Conservation (phyloP, 1,284 basidiomycete genomes). For the Takashimella koratensis region DNA sequence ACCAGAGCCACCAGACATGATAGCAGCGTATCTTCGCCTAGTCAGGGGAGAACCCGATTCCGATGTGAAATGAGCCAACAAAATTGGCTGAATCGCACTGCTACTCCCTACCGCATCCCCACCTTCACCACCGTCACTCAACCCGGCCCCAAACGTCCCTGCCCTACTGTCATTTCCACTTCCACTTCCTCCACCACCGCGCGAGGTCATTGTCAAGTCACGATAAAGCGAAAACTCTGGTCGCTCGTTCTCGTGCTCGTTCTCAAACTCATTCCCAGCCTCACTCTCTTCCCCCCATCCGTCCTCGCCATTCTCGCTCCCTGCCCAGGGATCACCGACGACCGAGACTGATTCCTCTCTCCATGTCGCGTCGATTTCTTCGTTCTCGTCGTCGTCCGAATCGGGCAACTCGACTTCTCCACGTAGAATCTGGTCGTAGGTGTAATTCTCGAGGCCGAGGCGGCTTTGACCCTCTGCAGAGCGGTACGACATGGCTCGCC, state of each 20-base stretch:
- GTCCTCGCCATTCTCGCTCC: neutral
- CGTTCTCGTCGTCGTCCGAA: slow-evolving; percentile 12
- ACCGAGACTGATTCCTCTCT: no score
- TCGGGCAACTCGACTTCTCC: slow-evolving; percentile 30
- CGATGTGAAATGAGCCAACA: slow-evolving; percentile 45
- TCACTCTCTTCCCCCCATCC: neutral
- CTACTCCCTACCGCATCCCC: no score
- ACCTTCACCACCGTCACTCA: no score
- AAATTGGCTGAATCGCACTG: slow-evolving; percentile 35
- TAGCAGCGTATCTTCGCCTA: slow-evolving; percentile 35
- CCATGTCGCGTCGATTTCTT: neutral
- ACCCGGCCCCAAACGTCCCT: no score
- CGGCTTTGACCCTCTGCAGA: neutral
- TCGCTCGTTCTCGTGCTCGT: slow-evolving; percentile 18
- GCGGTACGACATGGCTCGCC: neutral
- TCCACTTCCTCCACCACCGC: slow-evolving; percentile 11
- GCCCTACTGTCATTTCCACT: no score
- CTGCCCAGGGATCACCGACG: neutral
- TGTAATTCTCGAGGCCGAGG: slow-evolving; percentile 2
- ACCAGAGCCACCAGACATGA: slow-evolving; percentile 12
- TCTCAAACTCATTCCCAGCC: slow-evolving; percentile 7
- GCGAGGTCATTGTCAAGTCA: slow-evolving; percentile 20
- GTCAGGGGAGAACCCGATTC: slow-evolving; percentile 35
- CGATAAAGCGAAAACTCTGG: slow-evolving; percentile 23
- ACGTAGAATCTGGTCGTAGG: slow-evolving; percentile 25